Conservation (phyloP, 495 filamentous ascomycete genomes). For the Xylaria bambusicola region DNA sequence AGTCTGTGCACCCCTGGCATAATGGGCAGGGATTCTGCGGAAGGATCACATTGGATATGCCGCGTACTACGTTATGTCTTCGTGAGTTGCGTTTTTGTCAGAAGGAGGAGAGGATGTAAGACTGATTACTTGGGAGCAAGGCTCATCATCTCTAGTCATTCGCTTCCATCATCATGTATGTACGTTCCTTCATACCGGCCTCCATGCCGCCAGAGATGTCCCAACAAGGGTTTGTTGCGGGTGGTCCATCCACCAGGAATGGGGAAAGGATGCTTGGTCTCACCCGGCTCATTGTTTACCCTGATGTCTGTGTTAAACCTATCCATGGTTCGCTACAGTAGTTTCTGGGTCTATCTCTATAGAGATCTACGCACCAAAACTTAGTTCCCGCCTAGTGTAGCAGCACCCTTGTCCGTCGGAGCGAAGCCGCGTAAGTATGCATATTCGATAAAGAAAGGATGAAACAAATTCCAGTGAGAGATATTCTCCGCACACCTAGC, state of each 20-base stretch:
- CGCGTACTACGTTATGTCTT: background rate
- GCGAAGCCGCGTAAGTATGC: too few relatives aligned
- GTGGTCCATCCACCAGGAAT: background rate
- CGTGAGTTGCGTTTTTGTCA: background rate
- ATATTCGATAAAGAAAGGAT: too few relatives aligned
- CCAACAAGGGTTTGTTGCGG: background rate
- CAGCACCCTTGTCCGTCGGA: too few relatives aligned
- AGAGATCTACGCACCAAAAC: too few relatives aligned
- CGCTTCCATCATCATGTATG: background rate
- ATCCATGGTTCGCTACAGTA: background rate
- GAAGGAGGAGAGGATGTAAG: background rate
- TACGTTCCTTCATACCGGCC: background rate
- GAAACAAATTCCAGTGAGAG: too few relatives aligned
- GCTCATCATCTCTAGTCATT: conserved; percentile 1
- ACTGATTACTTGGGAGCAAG: background rate
- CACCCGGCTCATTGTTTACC: background rate
- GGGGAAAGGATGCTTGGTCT: background rate
- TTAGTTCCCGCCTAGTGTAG: too few relatives aligned
- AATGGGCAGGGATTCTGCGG: conserved; percentile 7
- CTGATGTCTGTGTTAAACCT: background rate
- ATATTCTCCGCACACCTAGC: too few relatives aligned
- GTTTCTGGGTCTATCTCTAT: too few relatives aligned
- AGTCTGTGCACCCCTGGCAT: conserved; percentile 1
- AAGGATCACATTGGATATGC: background rate
- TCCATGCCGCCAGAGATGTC: background rate